Evolutionary conservation across 495 filamentous ascomycete species (phyloP).

Genomic region (Penicillium paradoxum): DNA sequence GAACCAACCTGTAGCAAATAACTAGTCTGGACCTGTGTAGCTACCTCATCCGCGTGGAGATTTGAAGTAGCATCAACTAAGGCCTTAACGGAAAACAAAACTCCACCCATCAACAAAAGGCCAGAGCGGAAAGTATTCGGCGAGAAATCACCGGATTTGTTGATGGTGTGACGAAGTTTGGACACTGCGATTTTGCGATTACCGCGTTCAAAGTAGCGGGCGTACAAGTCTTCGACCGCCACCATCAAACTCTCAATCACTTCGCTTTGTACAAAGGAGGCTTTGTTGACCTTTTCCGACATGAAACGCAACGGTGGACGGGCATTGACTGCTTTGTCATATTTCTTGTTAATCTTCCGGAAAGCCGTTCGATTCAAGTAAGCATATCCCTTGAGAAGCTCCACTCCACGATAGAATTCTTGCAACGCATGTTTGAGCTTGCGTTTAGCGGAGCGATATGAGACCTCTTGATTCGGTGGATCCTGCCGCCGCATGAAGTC

Average conservation of each 20-base stretch:
- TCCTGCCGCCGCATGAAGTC: slow-evolving; percentile 61
- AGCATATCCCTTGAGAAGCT: slow-evolving; percentile 86
- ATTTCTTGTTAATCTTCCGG: slow-evolving; percentile 98
- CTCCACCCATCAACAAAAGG: slow-evolving; percentile 67
- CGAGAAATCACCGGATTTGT: slow-evolving; percentile 63
- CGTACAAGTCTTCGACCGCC: slow-evolving; percentile 82
- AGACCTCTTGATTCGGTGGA: slow-evolving; percentile 50
- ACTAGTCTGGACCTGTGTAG: slow-evolving; percentile 50
- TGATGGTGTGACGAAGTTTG: slow-evolving; percentile 68
- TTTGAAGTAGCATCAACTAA: slow-evolving; percentile 60
- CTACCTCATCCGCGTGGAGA: slow-evolving; percentile 43
- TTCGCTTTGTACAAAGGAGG: slow-evolving; percentile 84
- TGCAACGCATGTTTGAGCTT: slow-evolving; percentile 87
- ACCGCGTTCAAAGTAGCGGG: slow-evolving; percentile 83
- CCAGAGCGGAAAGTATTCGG: slow-evolving; percentile 74
- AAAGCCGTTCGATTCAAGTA: slow-evolving; percentile 87
- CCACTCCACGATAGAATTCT: slow-evolving; percentile 88
- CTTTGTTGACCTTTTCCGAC: slow-evolving; percentile 85
- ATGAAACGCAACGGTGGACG: slow-evolving; percentile 75
- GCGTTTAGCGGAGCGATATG: slow-evolving; percentile 78
- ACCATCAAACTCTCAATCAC: slow-evolving; percentile 71
- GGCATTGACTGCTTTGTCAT: slow-evolving; percentile 81
- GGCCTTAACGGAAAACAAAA: slow-evolving; percentile 69
- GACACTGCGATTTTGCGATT: slow-evolving; percentile 86
- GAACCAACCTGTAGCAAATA: slow-evolving; percentile 67